phyloP scores from a whole-genome alignment of 164 flowering plant species.

The Cinnamomum micranthum region DNA sequence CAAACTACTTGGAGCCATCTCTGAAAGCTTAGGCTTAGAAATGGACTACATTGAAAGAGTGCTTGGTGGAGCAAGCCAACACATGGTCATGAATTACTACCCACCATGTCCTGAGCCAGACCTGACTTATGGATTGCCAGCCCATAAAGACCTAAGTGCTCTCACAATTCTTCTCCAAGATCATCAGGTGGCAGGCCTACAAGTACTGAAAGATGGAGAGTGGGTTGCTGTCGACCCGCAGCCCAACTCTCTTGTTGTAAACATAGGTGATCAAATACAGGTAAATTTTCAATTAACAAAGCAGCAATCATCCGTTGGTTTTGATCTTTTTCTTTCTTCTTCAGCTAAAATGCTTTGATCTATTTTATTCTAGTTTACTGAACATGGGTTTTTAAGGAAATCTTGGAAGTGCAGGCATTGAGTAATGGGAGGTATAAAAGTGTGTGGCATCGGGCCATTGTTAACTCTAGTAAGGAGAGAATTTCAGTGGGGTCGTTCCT shows the following conservation, averaged over 20 bases:
- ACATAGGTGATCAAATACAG: slow-evolving; percentile 78
- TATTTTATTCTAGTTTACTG: too few species aligned
- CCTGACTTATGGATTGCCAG: slow-evolving; percentile 61
- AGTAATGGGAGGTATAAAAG: slow-evolving; percentile 79
- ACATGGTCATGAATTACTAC: slow-evolving; percentile 68
- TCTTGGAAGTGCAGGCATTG: slow-evolving; percentile 49
- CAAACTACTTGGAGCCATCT: slow-evolving; percentile 44
- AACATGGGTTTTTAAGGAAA: neutral
- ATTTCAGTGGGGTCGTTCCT: slow-evolving; percentile 74
- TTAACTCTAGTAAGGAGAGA: slow-evolving; percentile 52
- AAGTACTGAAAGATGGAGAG: slow-evolving; percentile 38
- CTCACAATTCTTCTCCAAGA: slow-evolving; percentile 64
- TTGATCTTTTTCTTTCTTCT: too few species aligned
- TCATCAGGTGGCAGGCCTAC: slow-evolving; percentile 55
- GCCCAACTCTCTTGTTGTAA: slow-evolving; percentile 55
- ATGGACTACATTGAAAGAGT: slow-evolving; percentile 32
- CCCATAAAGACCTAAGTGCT: slow-evolving; percentile 53
- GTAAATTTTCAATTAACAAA: slow-evolving; percentile 16
- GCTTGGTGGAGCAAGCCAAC: slow-evolving; percentile 47
- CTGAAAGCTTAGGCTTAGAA: slow-evolving; percentile 59
- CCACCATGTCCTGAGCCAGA: slow-evolving; percentile 76
- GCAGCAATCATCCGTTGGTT: neutral
- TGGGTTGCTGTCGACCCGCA: slow-evolving; percentile 62
- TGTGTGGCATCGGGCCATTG: slow-evolving; percentile 75
- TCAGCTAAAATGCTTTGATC: too few species aligned